Conservation (phyloP, 2,329 filamentous ascomycete species). For the Botrytis pseudocinerea region DNA sequence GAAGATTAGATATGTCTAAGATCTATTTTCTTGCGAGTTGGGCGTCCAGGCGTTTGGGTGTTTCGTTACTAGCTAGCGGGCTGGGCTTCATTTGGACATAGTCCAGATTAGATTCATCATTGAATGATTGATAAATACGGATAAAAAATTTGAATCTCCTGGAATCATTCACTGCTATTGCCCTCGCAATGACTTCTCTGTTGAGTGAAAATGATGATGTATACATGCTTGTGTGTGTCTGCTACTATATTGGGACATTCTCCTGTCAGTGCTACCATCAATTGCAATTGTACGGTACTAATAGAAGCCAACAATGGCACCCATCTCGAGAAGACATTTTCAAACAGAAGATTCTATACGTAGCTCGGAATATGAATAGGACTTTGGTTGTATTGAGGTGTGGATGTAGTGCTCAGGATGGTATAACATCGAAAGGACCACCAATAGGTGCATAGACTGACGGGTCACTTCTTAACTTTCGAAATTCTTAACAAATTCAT, state of each 20-base stretch:
- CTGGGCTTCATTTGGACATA: background rate
- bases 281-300: no score
- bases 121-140: background rate
- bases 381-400: background rate
- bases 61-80: background rate
- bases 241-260: background rate
- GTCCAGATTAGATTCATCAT: background rate
- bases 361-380: background rate
- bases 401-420: background rate
- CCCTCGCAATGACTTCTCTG: background rate
- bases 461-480: no score
- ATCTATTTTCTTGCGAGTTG: background rate
- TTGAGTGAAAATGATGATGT: background rate
- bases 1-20: background rate
- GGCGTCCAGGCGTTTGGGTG: background rate
- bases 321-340: background rate
- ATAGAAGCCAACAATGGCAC: no score
- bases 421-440: background rate
- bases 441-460: no score
- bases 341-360: background rate
- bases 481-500: no score
- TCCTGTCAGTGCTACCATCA: background rate
- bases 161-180: background rate
- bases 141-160: fast-evolving
- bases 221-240: no score